Percentiles rank a stretch among this genome's conserved stretches.
These are phyloP conservation scores for Pyrenophora graminea DNA, from an alignment of 2,329 filamentous ascomycete genomes.

Conservation along the genomic window DNA sequence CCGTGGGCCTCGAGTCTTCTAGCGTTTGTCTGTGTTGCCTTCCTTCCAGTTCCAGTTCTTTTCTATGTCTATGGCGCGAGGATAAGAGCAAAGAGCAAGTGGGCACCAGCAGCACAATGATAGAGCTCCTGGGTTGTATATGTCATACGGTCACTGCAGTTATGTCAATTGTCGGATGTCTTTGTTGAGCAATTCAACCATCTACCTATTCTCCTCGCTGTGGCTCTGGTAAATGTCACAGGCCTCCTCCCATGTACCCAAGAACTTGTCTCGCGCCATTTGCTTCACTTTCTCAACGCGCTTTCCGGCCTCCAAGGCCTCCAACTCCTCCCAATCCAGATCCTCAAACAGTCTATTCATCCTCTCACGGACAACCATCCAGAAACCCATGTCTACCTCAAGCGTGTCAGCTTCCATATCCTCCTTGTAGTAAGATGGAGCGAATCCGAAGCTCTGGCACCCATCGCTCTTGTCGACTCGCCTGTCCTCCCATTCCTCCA, in stretches of 20 bases:
- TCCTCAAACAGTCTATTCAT: constrained; percentile 5
- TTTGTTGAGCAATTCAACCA: not conserved
- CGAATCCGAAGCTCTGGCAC: not conserved
- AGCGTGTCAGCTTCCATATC: too few relatives aligned
- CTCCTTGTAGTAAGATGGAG: not conserved
- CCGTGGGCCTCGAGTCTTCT: constrained; percentile 42
- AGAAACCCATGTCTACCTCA: not conserved
- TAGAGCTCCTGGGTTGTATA: not conserved
- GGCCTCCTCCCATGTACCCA: not conserved
- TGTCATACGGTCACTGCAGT: not conserved
- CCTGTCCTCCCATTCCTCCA: not conserved
- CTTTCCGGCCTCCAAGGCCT: not conserved
- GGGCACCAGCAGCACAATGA: constrained; percentile 26
- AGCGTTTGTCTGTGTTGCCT: constrained; percentile 39
- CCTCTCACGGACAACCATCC: not conserved
- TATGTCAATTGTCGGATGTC: not conserved
- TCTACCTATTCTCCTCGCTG: not conserved
- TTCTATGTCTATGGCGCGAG: constrained; percentile 44
- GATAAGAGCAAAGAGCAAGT: constrained; percentile 40
- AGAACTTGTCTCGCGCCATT: constrained; percentile 5
- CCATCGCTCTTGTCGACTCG: not conserved
- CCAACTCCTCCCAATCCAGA: constrained; percentile 9
- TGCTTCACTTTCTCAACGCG: not conserved
- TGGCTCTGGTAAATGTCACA: not conserved
- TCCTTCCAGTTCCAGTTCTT: constrained; percentile 42